Conservation (phyloP, 305 asterid species). For the Solanum hybrid region DNA sequence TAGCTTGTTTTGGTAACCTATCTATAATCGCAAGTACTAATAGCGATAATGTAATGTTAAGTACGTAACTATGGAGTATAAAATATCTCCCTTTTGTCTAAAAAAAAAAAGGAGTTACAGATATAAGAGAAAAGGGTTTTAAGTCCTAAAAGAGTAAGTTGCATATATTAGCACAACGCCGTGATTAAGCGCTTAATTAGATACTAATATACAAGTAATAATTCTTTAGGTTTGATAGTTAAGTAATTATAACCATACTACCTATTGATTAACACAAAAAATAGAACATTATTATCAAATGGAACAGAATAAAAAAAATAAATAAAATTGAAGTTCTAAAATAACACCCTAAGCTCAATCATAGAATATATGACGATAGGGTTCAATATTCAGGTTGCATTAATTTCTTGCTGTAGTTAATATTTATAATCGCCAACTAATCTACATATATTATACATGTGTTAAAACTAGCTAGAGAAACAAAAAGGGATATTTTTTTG, state of each 20-base stretch:
- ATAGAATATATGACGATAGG: not conserved
- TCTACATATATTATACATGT: not conserved
- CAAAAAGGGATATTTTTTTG: not conserved
- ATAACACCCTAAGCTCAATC: not conserved
- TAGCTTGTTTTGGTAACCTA: not conserved
- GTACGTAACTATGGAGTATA: not conserved
- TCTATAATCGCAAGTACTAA: not conserved
- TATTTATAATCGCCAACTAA: not conserved
- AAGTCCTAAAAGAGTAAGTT: not conserved
- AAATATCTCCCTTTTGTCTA: not conserved
- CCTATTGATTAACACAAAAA: not conserved
- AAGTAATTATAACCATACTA: not conserved
- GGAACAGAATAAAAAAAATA: not conserved
- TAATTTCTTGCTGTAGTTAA: not conserved
- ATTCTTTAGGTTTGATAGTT: not conserved
- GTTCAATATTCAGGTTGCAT: not conserved
- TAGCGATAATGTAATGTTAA: not conserved
- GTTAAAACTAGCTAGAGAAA: not conserved
- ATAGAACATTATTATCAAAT: not conserved
- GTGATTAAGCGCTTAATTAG: not conserved
- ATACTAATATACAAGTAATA: not conserved
- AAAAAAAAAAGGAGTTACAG: not conserved
- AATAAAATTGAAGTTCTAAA: not conserved
- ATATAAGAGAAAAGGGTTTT: not conserved
- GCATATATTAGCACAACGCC: not conserved